phyloP scores from a whole-genome alignment of 2,329 filamentous ascomycete species.

The Coleophoma cylindrospora region DNA sequence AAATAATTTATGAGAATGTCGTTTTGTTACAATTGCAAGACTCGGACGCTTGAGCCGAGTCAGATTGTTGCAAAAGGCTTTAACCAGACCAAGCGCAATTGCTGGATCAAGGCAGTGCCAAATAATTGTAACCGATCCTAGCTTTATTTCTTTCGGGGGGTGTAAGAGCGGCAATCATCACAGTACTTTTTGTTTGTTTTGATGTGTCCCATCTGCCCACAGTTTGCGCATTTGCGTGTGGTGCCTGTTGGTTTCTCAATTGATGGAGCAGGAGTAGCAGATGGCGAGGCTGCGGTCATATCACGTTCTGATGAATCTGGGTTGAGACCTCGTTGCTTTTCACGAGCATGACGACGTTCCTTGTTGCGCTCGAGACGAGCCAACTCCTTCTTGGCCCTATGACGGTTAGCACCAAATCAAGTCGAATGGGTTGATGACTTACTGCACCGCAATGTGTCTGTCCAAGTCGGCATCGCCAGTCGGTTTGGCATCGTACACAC shows the following conservation, averaged over 20 bases:
- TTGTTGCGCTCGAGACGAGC: constrained; percentile 86
- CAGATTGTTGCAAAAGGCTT: no score
- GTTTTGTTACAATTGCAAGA: background rate
- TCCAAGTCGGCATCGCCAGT: constrained; percentile 66
- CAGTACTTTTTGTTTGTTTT: constrained; percentile 96
- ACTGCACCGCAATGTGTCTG: constrained; percentile 54
- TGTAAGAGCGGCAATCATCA: constrained; percentile 1
- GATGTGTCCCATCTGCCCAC: constrained; percentile 94
- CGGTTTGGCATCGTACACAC: constrained; percentile 53
- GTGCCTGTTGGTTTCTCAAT: constrained; percentile 57
- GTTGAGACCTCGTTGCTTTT: constrained; percentile 72
- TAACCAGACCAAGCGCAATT: no score
- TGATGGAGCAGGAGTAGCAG: constrained; percentile 37
- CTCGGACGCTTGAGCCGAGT: no score
- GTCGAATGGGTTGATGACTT: constrained; percentile 9
- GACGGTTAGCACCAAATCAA: constrained; percentile 4
- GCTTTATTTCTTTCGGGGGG: background rate
- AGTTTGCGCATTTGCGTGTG: constrained; percentile 93
- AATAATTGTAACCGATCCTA: no score
- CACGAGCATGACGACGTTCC: constrained; percentile 81
- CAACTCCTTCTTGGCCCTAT: constrained; percentile 67
- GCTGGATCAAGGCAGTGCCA: no score
- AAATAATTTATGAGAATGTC: constrained; percentile 1
- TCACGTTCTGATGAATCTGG: constrained; percentile 16
- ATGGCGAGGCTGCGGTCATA: constrained; percentile 32